A percentile compares a stretch with the other conserved stretches of the same genome.
phyloP scores from a whole-genome alignment of 441 rosid species.

The Erodium trifolium region DNA sequence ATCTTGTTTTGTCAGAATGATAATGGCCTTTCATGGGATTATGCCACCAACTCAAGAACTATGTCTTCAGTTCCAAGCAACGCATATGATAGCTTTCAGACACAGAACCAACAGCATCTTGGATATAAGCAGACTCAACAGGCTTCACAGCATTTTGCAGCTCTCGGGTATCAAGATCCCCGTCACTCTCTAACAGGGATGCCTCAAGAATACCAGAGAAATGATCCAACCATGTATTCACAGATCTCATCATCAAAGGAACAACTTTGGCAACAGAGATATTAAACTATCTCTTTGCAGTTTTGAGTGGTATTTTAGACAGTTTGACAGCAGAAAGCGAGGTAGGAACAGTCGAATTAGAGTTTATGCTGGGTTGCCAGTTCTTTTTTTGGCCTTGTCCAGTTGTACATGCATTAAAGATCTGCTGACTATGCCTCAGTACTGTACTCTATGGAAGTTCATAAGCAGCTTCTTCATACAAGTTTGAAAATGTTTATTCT shows the following conservation, averaged over 20 bases:
- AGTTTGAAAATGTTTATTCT: background rate
- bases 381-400: constrained; percentile 22
- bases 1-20: constrained; percentile 22
- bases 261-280: constrained; percentile 24
- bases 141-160: constrained; percentile 23
- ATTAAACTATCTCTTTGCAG: constrained; percentile 15
- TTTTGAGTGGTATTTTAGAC: constrained; percentile 6
- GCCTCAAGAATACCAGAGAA: constrained; percentile 18
- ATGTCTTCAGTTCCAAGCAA: constrained; percentile 16
- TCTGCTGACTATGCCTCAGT: constrained; percentile 2
- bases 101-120: constrained; percentile 23
- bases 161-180: constrained; percentile 15
- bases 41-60: constrained; percentile 21
- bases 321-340: constrained; percentile 19
- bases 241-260: constrained; percentile 21
- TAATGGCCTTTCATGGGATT: constrained; percentile 19
- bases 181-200: constrained; percentile 21
- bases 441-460: background rate
- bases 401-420: constrained; percentile 25
- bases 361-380: background rate
- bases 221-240: constrained; percentile 15
- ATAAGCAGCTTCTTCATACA: constrained; percentile 11
- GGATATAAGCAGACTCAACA: constrained; percentile 26
- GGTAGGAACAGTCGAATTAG: constrained; percentile 8
- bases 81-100: constrained; percentile 18